Conservation (phyloP, 805 yeast genomes). For the Yarrowia deformans region DNA sequence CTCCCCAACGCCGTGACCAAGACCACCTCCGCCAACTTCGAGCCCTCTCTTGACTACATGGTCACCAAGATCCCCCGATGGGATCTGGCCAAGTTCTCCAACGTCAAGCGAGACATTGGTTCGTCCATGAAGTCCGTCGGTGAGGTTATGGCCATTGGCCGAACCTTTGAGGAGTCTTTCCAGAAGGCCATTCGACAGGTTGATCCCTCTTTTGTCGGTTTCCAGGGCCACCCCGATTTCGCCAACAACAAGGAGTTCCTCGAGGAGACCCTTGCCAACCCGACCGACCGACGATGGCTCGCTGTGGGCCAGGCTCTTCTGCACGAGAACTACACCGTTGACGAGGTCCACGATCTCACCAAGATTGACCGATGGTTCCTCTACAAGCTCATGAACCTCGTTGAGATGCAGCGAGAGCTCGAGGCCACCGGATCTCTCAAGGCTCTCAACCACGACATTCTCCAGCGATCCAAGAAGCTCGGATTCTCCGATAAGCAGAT, state of each 20-base stretch:
- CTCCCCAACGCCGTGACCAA: constrained; percentile 96
- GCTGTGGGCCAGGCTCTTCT: constrained; percentile 97
- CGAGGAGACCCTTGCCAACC: constrained; percentile 78
- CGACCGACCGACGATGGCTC: constrained; percentile 96
- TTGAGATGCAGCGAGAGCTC: constrained; percentile 81
- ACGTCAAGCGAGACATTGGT: constrained; percentile 91
- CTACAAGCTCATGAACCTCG: constrained; percentile 90
- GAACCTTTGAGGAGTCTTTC: constrained; percentile 96
- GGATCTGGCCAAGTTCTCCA: constrained; percentile 96
- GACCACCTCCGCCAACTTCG: constrained; percentile 95
- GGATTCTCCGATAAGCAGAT: constrained; percentile 97
- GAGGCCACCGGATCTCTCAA: constrained; percentile 67
- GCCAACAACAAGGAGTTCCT: constrained; percentile 61
- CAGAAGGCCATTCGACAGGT: constrained; percentile 97
- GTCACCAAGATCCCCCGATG: constrained; percentile 98
- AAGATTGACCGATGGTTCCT: constrained; percentile 97
- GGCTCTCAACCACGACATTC: constrained; percentile 69
- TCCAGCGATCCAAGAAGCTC: constrained; percentile 83
- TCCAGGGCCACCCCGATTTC: constrained; percentile 76
- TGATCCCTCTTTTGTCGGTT: constrained; percentile 88
- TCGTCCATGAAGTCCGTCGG: constrained; percentile 99
- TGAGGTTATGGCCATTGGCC: constrained; percentile 98
- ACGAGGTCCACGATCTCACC: constrained; percentile 86
- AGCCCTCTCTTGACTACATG: constrained; percentile 95
- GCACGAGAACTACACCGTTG: constrained; percentile 90